Conservation (phyloP, 192 early-diverging fungal species). For the Ramicandelaber brevisporus region DNA sequence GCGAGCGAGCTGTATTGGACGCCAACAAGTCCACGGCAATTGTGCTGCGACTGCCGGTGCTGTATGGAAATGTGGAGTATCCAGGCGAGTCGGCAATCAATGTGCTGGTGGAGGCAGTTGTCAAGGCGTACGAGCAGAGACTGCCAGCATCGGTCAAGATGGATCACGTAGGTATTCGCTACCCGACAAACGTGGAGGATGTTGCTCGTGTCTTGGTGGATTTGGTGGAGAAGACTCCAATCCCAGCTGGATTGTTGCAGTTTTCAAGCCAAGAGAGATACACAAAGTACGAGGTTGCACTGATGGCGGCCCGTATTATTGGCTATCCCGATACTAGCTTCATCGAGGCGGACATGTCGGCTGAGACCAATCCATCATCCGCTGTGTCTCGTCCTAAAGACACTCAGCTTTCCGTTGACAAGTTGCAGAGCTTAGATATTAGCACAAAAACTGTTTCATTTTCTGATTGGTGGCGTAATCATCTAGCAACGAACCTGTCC, state of each 20-base stretch:
- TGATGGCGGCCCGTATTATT: slow-evolving; percentile 7
- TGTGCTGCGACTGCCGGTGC: slow-evolving; percentile 54
- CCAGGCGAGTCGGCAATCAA: slow-evolving; percentile 56
- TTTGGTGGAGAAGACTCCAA: slow-evolving; percentile 16
- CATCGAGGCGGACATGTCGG: slow-evolving; percentile 4
- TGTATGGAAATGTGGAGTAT: slow-evolving; percentile 40
- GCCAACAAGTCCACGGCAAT: slow-evolving; percentile 29
- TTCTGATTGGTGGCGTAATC: slow-evolving; percentile 9
- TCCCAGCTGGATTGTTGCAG: slow-evolving; percentile 9
- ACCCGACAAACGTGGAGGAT: slow-evolving; percentile 61
- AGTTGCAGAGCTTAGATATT: slow-evolving; percentile 8
- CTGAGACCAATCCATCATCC: slow-evolving; percentile 4
- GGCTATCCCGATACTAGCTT: slow-evolving; percentile 1
- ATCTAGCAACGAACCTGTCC: slow-evolving; percentile 4
- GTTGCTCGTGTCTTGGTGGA: slow-evolving; percentile 40
- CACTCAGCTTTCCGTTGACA: slow-evolving; percentile 6
- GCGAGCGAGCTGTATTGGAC: slow-evolving; percentile 32
- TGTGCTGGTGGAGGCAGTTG: slow-evolving; percentile 32
- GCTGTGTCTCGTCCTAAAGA: slow-evolving; percentile 10
- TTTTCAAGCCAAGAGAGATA: slow-evolving; percentile 8
- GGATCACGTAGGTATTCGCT: slow-evolving; percentile 43
- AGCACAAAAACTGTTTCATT: slow-evolving; percentile 7
- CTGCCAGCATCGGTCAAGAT: slow-evolving; percentile 19
- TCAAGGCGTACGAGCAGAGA: slow-evolving; percentile 6
- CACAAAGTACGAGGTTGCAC: slow-evolving; percentile 16